Base-by-base conservation (phyloP, 2,329 filamentous ascomycete species). In the Colletotrichum truncatum region DNA sequence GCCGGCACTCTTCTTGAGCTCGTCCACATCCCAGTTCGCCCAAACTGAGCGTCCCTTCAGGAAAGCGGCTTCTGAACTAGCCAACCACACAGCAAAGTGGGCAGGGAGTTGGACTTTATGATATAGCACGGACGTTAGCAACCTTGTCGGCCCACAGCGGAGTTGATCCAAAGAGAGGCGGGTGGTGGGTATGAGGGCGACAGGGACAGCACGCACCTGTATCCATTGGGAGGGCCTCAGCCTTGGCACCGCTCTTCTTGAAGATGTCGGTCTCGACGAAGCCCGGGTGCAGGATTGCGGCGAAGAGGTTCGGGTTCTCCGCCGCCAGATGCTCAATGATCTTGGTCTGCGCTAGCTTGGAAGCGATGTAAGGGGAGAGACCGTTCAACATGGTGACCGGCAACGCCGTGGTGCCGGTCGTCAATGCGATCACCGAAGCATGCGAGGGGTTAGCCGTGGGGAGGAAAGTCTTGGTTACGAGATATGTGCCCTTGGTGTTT, bases 1-100 rank as follows among this genome's bases (percentile, higher is more conserved):
- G 10, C 30, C 16, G 26, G 62, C 58, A 25, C 58, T 54, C 12
- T 57, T 55, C 70, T 81, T 81, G 32, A 86, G 75, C 67, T 85
- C 83, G 38, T 82, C 76, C 0, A 85, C 77, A 70, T 86, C 84
- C 84, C 83, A 86, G 21, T 82, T 81, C 10, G 78, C 76, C 79
- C 81, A 85, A 1, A 85, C 69, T 21, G 81, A 80, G 48, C 80
- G 81, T 3, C 78, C 75, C 39, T 78, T 81, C 25, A 86, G 69
- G 66, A 86, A 85, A 6, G 67, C 70, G 0, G 84, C 82, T 66
- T 86, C 81, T 1, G 77, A 68, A 25, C 76, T 80, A 0, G 79
- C 75, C 25, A 80, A 70, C 82, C 82, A 85, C 6, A 84, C 75
- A 3, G 72, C 64, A 68, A 84, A 85, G 60, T 78, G 71, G 0